Evolutionary conservation across 495 filamentous ascomycete genomes (phyloP).

Genomic region (Paragyromitra xinjiangensis): DNA sequence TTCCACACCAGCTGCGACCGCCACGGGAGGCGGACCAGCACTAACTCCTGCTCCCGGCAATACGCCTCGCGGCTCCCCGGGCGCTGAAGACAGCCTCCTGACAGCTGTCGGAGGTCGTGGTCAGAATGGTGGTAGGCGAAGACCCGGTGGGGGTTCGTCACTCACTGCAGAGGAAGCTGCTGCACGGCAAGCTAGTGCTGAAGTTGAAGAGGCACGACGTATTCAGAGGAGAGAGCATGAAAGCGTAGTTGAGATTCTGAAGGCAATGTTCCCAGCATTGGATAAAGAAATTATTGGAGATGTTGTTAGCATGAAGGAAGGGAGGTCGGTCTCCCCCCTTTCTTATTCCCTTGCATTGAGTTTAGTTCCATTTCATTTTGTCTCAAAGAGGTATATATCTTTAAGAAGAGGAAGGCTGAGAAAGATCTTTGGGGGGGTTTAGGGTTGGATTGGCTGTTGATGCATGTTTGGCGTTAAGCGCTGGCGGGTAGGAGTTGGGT

Average conservation of each 20-base stretch:
- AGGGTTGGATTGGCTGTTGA: slow-evolving; percentile 57
- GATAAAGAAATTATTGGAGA: slow-evolving; percentile 62
- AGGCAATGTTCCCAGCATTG: slow-evolving; percentile 57
- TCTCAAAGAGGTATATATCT: slow-evolving; percentile 49
- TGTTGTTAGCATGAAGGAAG: slow-evolving; percentile 59
- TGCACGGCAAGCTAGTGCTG: slow-evolving; percentile 91
- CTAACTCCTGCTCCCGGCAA: slow-evolving; percentile 67
- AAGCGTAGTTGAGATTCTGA: slow-evolving; percentile 77
- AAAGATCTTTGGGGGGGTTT: slow-evolving; percentile 45
- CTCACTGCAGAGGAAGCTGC: slow-evolving; percentile 85
- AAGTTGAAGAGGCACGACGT: slow-evolving; percentile 85
- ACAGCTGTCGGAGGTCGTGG: slow-evolving; percentile 55
- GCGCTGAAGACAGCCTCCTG: slow-evolving; percentile 53
- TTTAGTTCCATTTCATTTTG: slow-evolving; percentile 48
- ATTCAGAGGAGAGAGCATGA: slow-evolving; percentile 86
- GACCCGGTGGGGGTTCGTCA: slow-evolving; percentile 57
- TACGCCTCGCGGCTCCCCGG: slow-evolving; percentile 69
- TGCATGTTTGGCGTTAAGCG: slow-evolving; percentile 57
- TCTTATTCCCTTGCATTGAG: slow-evolving; percentile 43
- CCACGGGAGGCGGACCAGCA: slow-evolving; percentile 61
- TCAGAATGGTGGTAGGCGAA: slow-evolving; percentile 61
- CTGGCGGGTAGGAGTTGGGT: slow-evolving; percentile 28
- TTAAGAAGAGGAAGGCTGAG: slow-evolving; percentile 52
- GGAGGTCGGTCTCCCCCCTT: slow-evolving; percentile 55
- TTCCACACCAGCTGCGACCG: slow-evolving; percentile 56